Percentiles rank a stretch among this genome's conserved stretches.
phyloP scores from a whole-genome alignment of 768 basidiomycete genomes.

The Agrocybe chaxingu region DNA sequence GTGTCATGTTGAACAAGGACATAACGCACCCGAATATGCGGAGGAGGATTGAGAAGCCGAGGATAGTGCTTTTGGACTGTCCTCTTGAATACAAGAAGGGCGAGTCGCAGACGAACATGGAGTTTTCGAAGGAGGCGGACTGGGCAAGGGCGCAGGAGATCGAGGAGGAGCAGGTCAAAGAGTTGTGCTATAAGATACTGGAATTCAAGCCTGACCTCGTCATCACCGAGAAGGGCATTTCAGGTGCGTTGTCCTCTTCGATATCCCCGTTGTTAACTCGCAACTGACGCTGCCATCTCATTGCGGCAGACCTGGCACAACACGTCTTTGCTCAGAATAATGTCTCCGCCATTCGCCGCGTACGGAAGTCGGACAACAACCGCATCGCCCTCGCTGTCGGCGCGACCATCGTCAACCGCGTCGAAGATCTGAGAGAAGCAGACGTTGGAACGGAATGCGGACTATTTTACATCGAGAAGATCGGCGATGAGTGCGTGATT shows the following conservation, averaged over 20 bases:
- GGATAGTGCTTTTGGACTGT: slow-evolving; percentile 89
- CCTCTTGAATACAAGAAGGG: slow-evolving; percentile 99
- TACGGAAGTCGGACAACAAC: slow-evolving; percentile 98
- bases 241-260: slow-evolving; percentile 53
- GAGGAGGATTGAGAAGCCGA: slow-evolving; percentile 82
- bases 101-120: slow-evolving; percentile 97
- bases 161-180: slow-evolving; percentile 96
- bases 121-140: slow-evolving; percentile 91
- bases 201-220: slow-evolving; percentile 95
- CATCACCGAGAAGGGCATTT: slow-evolving; percentile 96
- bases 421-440: slow-evolving; percentile 89
- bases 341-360: slow-evolving; percentile 93
- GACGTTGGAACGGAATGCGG: slow-evolving; percentile 95
- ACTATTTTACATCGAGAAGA: slow-evolving; percentile 94
- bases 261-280: background rate
- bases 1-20: slow-evolving; percentile 98
- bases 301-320: slow-evolving; percentile 78
- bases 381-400: slow-evolving; percentile 94
- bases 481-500: slow-evolving; percentile 75
- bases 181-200: slow-evolving; percentile 76
- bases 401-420: slow-evolving; percentile 94
- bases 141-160: slow-evolving; percentile 91
- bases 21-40: slow-evolving; percentile 89
- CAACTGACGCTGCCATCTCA: background rate
- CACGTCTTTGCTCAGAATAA: slow-evolving; percentile 84